Base-by-base conservation (phyloP, 768 basidiomycete genomes). In the Boletellus ananas region DNA sequence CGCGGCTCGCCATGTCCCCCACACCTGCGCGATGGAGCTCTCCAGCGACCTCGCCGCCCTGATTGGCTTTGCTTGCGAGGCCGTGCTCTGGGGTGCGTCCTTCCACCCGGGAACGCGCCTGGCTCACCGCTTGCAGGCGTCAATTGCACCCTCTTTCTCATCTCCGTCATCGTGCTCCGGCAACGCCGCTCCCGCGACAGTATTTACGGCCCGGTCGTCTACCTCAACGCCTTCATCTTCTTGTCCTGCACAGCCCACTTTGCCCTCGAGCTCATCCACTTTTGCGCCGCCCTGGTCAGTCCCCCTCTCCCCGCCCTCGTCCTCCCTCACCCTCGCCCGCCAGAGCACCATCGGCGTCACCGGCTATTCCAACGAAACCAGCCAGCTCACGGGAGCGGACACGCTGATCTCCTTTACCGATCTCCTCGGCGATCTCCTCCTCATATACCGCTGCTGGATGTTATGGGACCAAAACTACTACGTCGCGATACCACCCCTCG, bases 361-460 rank as follows among this genome's bases (percentile, higher is more conserved):
- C 9, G 42, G 49, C 4, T 72, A 49, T 50, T 54, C 67, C 6
- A 35, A 61, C 23, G 71, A 74, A 60, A 74, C 67, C 1, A 50
- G 18, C 2, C 29, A 20, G 17, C 67, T 70, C 43, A 29, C 62
- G 4, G 73, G 55, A 3, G 70, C 71, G 4, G 72, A 73, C 55
- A 51, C 70, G 18, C 51, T 74, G 36, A 64, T 73, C 47, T 70
- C 71, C 1, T 43, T 72, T 31, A 60, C 65, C 0, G 71, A 73
- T 53, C 64, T 74, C 34, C 27, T 70, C 18, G 72, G 71, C 2
- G 62, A 72, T 55, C 14, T 66, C 33, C 52, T 68, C 40, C 64
- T 74, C 31, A 54, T 72, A 25, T 75, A 74, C 48, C 75, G 76
- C 31, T 74, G 72, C 58, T 76, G 70, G 66, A 56, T 71, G 51